Conservation (phyloP, 345 rosid species). For the Laguncularia racemosa region DNA sequence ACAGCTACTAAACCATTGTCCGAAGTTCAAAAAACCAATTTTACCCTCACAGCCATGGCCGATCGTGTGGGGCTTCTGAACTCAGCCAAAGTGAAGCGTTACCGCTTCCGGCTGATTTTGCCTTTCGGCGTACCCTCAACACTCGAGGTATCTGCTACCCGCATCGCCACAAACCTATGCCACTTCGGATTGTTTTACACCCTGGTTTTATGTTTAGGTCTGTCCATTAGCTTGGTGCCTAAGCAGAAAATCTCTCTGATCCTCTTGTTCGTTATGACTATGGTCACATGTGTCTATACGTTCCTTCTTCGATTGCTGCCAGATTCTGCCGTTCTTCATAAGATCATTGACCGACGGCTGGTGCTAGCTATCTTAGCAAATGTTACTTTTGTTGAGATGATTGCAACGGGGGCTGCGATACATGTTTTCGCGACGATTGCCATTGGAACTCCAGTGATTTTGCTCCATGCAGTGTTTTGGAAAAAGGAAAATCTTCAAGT, state of each 20-base stretch:
- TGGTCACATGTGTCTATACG: constrained; percentile 9
- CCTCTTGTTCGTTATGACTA: constrained; percentile 8
- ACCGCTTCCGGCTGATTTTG: too few species aligned
- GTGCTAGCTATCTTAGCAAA: constrained; percentile 12
- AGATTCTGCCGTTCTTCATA: not conserved
- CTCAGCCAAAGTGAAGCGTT: too few species aligned
- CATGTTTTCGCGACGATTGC: constrained; percentile 20
- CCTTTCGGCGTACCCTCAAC: not conserved
- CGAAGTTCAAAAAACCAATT: too few species aligned
- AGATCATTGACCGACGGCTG: constrained; percentile 8
- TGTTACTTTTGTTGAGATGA: constrained; percentile 9
- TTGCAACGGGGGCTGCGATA: constrained; percentile 10
- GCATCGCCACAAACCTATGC: constrained; percentile 13
- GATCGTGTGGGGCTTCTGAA: too few species aligned
- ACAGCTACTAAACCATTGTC: too few species aligned
- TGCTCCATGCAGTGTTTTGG: constrained; percentile 24
- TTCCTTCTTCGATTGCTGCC: constrained; percentile 11
- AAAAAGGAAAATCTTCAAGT: constrained; percentile 3
- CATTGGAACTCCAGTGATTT: constrained; percentile 11
- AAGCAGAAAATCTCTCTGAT: constrained; percentile 16
- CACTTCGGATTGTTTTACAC: constrained; percentile 17
- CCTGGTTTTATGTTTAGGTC: constrained; percentile 16
- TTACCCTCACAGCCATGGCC: too few species aligned
- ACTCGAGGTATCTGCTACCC: constrained; percentile 9
- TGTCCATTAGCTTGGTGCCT: constrained; percentile 19